Conservation (phyloP, 2,329 filamentous ascomycete genomes). For the Pestalotiopsis sp. region DNA sequence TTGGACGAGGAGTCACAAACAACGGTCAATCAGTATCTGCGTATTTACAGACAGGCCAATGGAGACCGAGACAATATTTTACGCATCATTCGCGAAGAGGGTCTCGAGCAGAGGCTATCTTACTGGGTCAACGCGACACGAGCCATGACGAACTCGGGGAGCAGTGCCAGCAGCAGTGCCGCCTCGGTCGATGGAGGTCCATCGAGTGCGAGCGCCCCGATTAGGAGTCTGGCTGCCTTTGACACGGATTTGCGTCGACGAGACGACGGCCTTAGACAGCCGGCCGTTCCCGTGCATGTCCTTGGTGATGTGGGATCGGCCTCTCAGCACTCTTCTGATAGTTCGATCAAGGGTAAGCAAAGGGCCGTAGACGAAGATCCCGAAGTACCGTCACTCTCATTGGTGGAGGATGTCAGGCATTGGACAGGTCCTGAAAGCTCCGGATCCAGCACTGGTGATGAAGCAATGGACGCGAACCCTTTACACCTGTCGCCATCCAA, state of each 20-base stretch:
- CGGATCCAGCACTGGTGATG: not conserved
- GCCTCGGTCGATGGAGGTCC: not conserved
- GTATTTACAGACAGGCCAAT: slow-evolving; percentile 61
- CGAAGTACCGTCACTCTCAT: not conserved
- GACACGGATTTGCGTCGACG: not conserved
- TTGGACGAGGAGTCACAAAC: slow-evolving; percentile 19
- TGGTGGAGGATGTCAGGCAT: slow-evolving; percentile 7
- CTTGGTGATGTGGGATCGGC: not conserved
- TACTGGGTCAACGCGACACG: slow-evolving; percentile 61
- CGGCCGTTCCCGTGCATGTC: not conserved
- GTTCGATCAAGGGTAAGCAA: slow-evolving; percentile 11
- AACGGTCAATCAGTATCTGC: slow-evolving; percentile 48
- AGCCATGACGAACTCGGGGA: slow-evolving; percentile 25
- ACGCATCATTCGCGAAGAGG: slow-evolving; percentile 63
- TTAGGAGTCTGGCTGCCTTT: not conserved
- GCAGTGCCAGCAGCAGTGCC: not conserved
- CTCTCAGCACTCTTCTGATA: not conserved
- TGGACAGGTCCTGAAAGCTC: slow-evolving; percentile 18
- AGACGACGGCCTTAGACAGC: no score
- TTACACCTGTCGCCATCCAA: slow-evolving; percentile 11
- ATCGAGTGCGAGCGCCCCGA: not conserved
- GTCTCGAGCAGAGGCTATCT: slow-evolving; percentile 58
- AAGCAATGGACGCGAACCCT: not conserved
- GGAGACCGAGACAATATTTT: slow-evolving; percentile 63
- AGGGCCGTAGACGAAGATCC: not conserved